Conservation (phyloP, 805 yeast species). For the Kregervanrija delftensis region DNA sequence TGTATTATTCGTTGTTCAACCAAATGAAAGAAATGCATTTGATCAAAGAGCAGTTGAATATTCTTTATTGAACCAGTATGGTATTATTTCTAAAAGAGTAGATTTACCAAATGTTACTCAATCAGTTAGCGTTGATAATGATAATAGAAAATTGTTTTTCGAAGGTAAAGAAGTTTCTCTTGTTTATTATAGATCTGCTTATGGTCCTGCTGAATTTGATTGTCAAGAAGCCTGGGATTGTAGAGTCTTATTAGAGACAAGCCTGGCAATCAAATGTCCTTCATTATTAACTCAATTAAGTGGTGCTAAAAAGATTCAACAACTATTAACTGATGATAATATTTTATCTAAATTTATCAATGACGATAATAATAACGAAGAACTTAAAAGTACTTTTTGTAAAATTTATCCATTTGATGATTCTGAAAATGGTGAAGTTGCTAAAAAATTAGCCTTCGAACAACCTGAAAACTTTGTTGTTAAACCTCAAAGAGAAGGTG, state of each 20-base stretch:
- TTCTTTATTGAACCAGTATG: constrained; percentile 47
- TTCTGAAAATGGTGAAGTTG: constrained; percentile 51
- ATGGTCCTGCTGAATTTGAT: constrained; percentile 75
- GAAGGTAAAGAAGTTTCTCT: constrained; percentile 73
- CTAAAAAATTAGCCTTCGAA: constrained; percentile 60
- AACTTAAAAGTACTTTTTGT: constrained; percentile 63
- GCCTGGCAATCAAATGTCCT: constrained; percentile 87
- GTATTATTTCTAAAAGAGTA: constrained; percentile 57
- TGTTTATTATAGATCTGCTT: constrained; percentile 86
- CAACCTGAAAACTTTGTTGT: constrained; percentile 69
- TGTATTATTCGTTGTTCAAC: constrained; percentile 75
- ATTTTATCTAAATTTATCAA: constrained; percentile 43
- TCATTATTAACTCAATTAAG: constrained; percentile 81
- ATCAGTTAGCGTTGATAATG: constrained; percentile 35
- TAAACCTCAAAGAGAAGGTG: constrained; percentile 98
- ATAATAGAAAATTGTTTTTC: constrained; percentile 42
- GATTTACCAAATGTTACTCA: constrained; percentile 53
- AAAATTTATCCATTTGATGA: constrained; percentile 82
- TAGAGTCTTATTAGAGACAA: constrained; percentile 62
- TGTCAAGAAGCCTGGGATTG: constrained; percentile 68
- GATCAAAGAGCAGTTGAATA: constrained; percentile 88
- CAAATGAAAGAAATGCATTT: constrained; percentile 79
- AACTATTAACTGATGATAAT: constrained; percentile 57
- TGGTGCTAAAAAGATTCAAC: constrained; percentile 93
- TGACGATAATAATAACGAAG: constrained; percentile 9